phyloP scores from a whole-genome alignment of 768 basidiomycete genomes.

The Phylloporus arenicola region DNA sequence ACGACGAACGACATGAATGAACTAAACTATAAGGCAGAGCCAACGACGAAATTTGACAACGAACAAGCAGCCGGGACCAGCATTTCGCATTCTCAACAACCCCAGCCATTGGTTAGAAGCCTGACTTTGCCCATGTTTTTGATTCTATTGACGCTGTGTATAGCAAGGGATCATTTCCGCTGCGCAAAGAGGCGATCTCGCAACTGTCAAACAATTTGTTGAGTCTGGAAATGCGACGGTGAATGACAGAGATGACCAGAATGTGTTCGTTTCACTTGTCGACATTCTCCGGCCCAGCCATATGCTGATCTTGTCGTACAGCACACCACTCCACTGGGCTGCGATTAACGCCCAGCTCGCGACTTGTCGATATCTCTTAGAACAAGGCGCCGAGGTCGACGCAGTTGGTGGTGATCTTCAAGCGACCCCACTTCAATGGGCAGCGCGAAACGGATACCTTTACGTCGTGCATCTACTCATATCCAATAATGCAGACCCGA shows the following conservation, averaged over 20 bases:
- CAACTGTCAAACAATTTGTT: constrained; percentile 56
- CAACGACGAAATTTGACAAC: constrained; percentile 24
- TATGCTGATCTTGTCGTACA: constrained; percentile 10
- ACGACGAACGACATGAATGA: constrained; percentile 29
- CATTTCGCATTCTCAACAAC: constrained; percentile 19
- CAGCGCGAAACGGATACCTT: constrained; percentile 93
- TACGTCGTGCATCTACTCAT: constrained; percentile 93
- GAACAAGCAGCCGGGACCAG: constrained; percentile 28
- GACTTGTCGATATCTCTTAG: constrained; percentile 80
- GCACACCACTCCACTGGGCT: constrained; percentile 94
- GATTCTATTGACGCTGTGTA: constrained; percentile 2
- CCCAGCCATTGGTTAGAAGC: constrained; percentile 19
- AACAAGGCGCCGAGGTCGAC: constrained; percentile 93
- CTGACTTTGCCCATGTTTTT: not conserved
- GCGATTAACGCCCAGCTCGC: constrained; percentile 94
- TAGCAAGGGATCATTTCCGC: constrained; percentile 70
- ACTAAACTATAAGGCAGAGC: constrained; percentile 22
- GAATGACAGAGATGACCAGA: constrained; percentile 80
- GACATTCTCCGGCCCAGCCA: not conserved
- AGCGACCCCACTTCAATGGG: constrained; percentile 97
- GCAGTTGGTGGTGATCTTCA: constrained; percentile 89
- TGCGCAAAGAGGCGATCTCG: constrained; percentile 81
- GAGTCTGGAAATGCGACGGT: constrained; percentile 65
- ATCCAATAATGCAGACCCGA: constrained; percentile 87
- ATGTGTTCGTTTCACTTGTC: constrained; percentile 44